Evolutionary conservation across 495 filamentous ascomycete genomes (phyloP), one percentile per base, ranked within the genome.

Genomic region (Amphirosellinia nigrospora): DNA sequence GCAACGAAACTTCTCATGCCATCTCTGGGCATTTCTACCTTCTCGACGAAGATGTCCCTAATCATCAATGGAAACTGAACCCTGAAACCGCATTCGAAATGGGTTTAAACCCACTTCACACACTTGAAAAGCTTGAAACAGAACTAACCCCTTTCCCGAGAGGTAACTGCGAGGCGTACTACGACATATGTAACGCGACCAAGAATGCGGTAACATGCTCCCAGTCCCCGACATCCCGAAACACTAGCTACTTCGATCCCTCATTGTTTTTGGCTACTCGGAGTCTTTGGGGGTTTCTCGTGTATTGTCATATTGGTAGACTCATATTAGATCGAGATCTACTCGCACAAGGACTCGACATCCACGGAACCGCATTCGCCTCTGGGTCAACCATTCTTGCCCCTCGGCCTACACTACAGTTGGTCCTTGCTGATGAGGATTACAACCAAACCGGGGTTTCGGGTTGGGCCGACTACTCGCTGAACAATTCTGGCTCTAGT

Each of bases 231-330:
- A 6, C 45, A 23, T 1, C 4, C 45, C 45, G n/a, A 21, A 53
- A 16, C 50, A 30, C 50, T 30, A 11, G 0, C 23, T 30, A 30
- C 10, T 26, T 19, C 50, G 36, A 4, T 23, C 59, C 41, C 5
- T 39, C 23, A 21, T 3, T 7, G 11, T 36, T 0, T 28, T 4
- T 23, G 19, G 0, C 30, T n/a, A 21, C 34, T 11, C 32, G 43
- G 2, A n/a, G 46, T 4, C 30, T 21, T 26, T 66, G 64, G 64
- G 56, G 64, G 15, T 71, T 73, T 55, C 1, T 69, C 9, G 10
- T 73, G 4, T 75, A 73, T 30, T 60, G 60, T 43, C 55, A 67
- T 28, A 68, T 75, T 28, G 71, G 73, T 7, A 64, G 16, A 28
- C 11, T 71, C 9, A 38, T 38, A 30, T 36, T 19, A 0, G 48